Conservation (phyloP, 2,329 filamentous ascomycete species). For the Geosmithia putterillii region DNA sequence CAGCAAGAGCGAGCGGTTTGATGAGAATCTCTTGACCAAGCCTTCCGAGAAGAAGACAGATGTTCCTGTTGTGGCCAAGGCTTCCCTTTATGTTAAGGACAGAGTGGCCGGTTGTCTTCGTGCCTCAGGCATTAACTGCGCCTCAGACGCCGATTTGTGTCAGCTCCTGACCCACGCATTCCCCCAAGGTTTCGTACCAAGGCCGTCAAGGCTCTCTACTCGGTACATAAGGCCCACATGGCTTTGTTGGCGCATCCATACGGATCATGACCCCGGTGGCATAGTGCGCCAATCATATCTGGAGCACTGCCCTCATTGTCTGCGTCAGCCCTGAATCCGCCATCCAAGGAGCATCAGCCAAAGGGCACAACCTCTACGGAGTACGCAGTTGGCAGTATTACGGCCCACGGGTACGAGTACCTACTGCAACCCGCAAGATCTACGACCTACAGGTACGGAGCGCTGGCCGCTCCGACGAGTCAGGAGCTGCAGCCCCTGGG, state of each 20-base stretch:
- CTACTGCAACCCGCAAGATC: not conserved
- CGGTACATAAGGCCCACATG: not conserved
- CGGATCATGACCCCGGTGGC: not conserved
- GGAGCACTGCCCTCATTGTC: not conserved
- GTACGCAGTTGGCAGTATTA: too few species aligned
- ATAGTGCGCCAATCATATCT: not conserved
- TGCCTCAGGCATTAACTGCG: not conserved
- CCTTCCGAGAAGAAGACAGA: not conserved
- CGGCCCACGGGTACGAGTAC: not conserved
- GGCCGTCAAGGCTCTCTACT: not conserved
- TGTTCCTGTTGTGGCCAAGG: not conserved
- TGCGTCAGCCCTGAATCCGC: not conserved
- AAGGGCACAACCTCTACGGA: too few species aligned
- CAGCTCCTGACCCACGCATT: not conserved
- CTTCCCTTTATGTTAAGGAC: slow-evolving; percentile 21
- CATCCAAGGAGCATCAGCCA: not conserved
- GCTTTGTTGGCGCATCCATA: not conserved
- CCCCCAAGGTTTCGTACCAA: not conserved
- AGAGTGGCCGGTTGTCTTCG: slow-evolving; percentile 2
- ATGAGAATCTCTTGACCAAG: not conserved
- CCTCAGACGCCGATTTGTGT: not conserved
- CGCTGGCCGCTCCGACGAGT: not conserved
- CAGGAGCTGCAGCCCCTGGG: not conserved
- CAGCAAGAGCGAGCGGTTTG: not conserved
- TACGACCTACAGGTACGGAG: too few species aligned